Evolutionary conservation across 306 rosid genomes (phyloP).

Genomic region (Carpinus viminea): DNA sequence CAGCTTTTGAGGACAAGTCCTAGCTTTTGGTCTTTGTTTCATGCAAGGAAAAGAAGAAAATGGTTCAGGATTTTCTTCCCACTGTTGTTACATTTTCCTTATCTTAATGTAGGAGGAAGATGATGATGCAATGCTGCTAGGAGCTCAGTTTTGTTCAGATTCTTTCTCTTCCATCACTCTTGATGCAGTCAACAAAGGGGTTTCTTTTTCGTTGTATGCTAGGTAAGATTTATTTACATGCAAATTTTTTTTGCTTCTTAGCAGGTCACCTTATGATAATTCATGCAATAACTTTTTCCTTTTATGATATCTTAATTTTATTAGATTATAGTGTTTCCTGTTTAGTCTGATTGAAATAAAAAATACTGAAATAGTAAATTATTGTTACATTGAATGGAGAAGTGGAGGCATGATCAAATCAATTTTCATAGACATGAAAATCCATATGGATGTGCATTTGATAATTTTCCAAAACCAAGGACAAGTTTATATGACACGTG

Average conservation of each 20-base stretch:
- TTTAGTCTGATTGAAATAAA: background rate
- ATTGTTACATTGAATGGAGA: background rate
- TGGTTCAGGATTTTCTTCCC: conserved; percentile 11
- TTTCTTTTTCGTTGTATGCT: conserved; percentile 70
- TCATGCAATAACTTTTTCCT: background rate
- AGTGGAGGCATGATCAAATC: background rate
- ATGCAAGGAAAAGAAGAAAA: conserved; percentile 3
- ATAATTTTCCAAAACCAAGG: conserved; percentile 14
- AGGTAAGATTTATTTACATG: conserved; percentile 44
- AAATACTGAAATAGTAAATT: background rate
- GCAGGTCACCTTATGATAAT: background rate
- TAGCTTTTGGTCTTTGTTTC: conserved; percentile 12
- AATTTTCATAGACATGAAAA: conserved; percentile 3
- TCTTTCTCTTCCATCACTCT: conserved; percentile 76
- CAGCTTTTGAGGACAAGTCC: conserved; percentile 17
- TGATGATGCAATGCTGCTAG: conserved; percentile 86
- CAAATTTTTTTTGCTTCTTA: background rate
- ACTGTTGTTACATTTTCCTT: conserved; percentile 11
- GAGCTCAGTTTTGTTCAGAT: conserved; percentile 86
- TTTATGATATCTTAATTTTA: background rate
- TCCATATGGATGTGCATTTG: conserved; percentile 2
- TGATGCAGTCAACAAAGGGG: conserved; percentile 52
- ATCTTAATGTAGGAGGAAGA: conserved; percentile 61
- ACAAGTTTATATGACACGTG: background rate
- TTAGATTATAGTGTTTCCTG: background rate